These are phyloP conservation scores for Umbelopsis ramanniana DNA, from an alignment of 192 early-diverging fungal species.

Conservation along the genomic window DNA sequence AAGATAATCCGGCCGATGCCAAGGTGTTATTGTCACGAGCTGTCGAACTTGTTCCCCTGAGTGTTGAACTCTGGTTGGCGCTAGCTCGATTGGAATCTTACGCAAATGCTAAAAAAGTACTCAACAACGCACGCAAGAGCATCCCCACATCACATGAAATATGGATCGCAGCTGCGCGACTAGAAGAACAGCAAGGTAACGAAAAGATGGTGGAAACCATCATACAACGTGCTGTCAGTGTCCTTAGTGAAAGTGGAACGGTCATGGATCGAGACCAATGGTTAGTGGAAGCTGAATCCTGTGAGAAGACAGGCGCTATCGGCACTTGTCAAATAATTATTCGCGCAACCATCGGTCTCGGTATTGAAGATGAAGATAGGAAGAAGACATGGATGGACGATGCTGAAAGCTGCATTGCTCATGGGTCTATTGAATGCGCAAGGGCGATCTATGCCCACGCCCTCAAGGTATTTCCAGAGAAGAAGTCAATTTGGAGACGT, in stretches of 20 bases:
- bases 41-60: constrained; percentile 89
- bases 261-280: constrained; percentile 84
- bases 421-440: constrained; percentile 73
- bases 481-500: constrained; percentile 82
- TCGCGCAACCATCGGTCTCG: constrained; percentile 74
- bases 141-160: constrained; percentile 93
- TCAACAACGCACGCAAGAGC: constrained; percentile 85
- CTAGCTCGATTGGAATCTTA: constrained; percentile 91
- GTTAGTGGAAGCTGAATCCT: constrained; percentile 84
- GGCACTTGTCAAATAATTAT: constrained; percentile 87
- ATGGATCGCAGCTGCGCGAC: constrained; percentile 92
- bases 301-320: constrained; percentile 79
- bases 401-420: constrained; percentile 72
- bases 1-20: constrained; percentile 93
- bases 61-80: constrained; percentile 95
- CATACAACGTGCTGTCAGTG: constrained; percentile 71
- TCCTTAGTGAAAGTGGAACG: constrained; percentile 66
- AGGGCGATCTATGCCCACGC: constrained; percentile 88
- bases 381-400: constrained; percentile 89
- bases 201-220: constrained; percentile 67
- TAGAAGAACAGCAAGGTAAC: constrained; percentile 86
- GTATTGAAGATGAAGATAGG: constrained; percentile 77
- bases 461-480: constrained; percentile 72
- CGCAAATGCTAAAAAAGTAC: constrained; percentile 84
- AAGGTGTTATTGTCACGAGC: constrained; percentile 89